A percentile compares a stretch with the other conserved stretches of the same genome.
Conservation (phyloP, 164 flowering plant species). For the Umbellularia californica region DNA sequence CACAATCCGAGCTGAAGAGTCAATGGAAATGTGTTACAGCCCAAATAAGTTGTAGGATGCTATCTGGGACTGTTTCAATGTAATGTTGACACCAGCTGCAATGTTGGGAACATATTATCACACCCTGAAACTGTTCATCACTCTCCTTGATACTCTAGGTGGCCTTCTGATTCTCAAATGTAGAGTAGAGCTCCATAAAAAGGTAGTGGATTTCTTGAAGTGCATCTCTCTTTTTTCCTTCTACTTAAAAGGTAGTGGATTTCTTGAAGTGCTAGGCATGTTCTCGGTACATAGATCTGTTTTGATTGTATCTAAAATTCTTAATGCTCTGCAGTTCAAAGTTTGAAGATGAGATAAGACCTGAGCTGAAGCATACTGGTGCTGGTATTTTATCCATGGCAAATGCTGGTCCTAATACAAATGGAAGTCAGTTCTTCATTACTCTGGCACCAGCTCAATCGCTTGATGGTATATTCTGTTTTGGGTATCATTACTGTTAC, state of each 20-base stretch:
- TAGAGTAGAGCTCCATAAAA: no score
- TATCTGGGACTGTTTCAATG: no score
- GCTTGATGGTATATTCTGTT: constrained; percentile 58
- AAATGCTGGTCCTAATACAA: constrained; percentile 96
- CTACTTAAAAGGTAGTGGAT: background rate
- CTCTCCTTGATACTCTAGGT: background rate
- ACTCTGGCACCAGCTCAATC: constrained; percentile 81
- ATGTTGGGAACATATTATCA: no score
- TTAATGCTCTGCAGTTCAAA: constrained; percentile 39
- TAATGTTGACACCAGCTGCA: no score
- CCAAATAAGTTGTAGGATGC: no score
- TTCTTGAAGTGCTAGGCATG: background rate
- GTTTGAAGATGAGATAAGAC: constrained; percentile 88
- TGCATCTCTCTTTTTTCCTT: background rate
- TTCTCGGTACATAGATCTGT: background rate
- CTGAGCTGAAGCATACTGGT: constrained; percentile 92
- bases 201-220: background rate
- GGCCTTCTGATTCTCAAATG: background rate
- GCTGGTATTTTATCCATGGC: constrained; percentile 99
- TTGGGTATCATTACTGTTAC: background rate
- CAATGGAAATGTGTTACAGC: no score
- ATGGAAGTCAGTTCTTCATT: constrained; percentile 95
- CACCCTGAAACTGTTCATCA: background rate
- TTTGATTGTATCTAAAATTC: background rate
- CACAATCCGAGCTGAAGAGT: no score